Conservation (phyloP, 345 rosid species). For the Hirschfeldia incana region DNA sequence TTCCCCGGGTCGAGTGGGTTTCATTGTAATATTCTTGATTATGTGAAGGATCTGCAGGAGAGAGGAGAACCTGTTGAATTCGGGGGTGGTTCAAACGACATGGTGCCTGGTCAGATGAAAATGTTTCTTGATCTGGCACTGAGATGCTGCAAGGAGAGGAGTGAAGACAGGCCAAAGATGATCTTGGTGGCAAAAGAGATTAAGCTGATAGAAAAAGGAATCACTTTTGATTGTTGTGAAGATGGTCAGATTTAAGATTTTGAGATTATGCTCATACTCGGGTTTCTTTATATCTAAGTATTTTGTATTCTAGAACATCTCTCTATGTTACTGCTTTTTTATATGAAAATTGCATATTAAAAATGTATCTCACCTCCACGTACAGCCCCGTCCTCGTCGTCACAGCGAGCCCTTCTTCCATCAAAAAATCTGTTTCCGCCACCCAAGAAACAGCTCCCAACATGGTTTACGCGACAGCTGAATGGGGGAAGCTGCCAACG, state of each 20-base stretch:
- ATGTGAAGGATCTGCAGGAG: not conserved
- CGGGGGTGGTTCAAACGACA: not conserved
- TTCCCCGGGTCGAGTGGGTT: not conserved
- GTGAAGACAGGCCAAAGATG: not conserved
- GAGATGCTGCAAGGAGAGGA: not conserved
- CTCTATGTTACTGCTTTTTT: not conserved
- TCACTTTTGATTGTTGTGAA: not conserved
- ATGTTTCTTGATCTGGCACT: not conserved
- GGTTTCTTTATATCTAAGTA: not conserved
- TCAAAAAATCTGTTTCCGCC: constrained; percentile 50
- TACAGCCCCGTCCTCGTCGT: constrained; percentile 76
- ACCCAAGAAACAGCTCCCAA: constrained; percentile 80
- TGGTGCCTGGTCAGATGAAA: not conserved
- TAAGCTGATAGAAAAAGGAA: not conserved
- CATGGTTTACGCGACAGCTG: constrained; percentile 87
- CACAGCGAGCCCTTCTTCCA: constrained; percentile 65
- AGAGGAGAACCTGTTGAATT: not conserved
- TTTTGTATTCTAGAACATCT: not conserved
- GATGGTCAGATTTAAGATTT: not conserved
- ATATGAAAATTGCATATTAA: too few relatives aligned
- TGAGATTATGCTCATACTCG: not conserved
- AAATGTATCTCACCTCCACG: constrained; percentile 13
- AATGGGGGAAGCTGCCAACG: constrained; percentile 85
- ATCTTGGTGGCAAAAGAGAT: not conserved
- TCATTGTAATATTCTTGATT: not conserved